Conservation (phyloP, 2,329 filamentous ascomycete genomes). For the Didymosphaeria variabile region DNA sequence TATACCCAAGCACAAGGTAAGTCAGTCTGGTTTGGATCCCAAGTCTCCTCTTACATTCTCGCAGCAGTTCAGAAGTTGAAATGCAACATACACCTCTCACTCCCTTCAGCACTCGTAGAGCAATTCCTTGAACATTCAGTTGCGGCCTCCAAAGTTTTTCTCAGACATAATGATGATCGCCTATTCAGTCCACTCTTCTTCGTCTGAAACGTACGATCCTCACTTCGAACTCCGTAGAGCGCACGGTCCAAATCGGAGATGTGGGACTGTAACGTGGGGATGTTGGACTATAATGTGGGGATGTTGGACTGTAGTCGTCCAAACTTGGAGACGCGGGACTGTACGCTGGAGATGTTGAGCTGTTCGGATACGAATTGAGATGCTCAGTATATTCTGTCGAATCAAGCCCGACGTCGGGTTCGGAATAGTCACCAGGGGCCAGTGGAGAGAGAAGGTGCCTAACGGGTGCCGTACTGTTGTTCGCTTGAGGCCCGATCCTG, state of each 20-base stretch:
- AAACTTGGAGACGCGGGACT: background rate
- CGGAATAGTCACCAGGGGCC: background rate
- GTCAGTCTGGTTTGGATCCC: too few relatives aligned
- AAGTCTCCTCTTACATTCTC: too few relatives aligned
- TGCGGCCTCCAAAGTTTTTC: background rate
- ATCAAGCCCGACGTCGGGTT: too few relatives aligned
- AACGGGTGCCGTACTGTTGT: background rate
- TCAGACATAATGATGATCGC: background rate
- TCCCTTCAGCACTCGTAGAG: too few relatives aligned
- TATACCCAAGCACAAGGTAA: too few relatives aligned
- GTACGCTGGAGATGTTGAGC: background rate
- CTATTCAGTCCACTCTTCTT: background rate
- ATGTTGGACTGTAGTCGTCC: background rate
- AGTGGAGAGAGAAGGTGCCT: background rate
- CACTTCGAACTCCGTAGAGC: slow-evolving; percentile 7
- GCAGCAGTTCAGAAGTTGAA: too few relatives aligned
- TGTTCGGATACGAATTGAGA: background rate
- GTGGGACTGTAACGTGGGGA: background rate
- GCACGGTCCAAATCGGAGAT: background rate
- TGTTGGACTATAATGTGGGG: background rate
- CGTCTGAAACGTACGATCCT: slow-evolving; percentile 8
- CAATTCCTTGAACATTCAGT: too few relatives aligned
- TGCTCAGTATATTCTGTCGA: background rate
- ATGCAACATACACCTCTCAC: too few relatives aligned
- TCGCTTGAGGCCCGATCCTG: background rate